These are phyloP conservation scores for Malassezia vespertilionis DNA, from an alignment of 1,284 basidiomycete species.

Conservation along the genomic window DNA sequence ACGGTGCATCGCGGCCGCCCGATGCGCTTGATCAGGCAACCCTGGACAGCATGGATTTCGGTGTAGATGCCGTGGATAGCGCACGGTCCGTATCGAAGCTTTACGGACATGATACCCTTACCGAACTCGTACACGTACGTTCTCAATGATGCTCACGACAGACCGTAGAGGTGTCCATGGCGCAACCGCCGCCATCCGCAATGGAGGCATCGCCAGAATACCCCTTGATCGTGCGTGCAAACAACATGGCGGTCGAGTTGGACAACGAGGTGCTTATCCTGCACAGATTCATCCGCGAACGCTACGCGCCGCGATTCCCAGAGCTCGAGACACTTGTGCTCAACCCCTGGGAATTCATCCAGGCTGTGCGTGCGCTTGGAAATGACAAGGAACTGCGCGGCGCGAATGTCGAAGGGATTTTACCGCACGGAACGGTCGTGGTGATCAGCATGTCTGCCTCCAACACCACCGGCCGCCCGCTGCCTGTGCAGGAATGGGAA, in stretches of 20 bases:
- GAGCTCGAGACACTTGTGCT: slow-evolving; percentile 89
- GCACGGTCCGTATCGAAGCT: slow-evolving; percentile 77
- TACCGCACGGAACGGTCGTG: slow-evolving; percentile 87
- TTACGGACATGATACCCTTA: slow-evolving; percentile 71
- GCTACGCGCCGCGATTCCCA: slow-evolving; percentile 89
- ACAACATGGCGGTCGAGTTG: slow-evolving; percentile 94
- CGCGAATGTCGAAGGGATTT: slow-evolving; percentile 64
- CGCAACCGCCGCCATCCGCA: slow-evolving; percentile 62
- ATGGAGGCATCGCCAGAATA: slow-evolving; percentile 92
- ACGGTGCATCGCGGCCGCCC: slow-evolving; percentile 54
- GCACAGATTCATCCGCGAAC: slow-evolving; percentile 98
- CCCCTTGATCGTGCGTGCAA: slow-evolving; percentile 86
- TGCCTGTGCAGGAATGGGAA: slow-evolving; percentile 64
- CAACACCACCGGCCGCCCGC: slow-evolving; percentile 67
- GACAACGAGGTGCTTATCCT: slow-evolving; percentile 96
- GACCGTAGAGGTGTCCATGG: slow-evolving; percentile 78
- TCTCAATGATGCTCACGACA: slow-evolving; percentile 43
- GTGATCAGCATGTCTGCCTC: slow-evolving; percentile 83
- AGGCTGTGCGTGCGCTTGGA: slow-evolving; percentile 73
- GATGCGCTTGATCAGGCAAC: slow-evolving; percentile 86
- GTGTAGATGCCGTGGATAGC: slow-evolving; percentile 66
- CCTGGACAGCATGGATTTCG: slow-evolving; percentile 81
- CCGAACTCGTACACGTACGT: slow-evolving; percentile 54
- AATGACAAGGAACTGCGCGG: slow-evolving; percentile 68
- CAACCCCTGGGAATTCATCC: slow-evolving; percentile 84